Evolutionary conservation across 352 stramenopile genomes (phyloP), one percentile per base, ranked within the genome.

Genomic region (Globisporangium solare): DNA sequence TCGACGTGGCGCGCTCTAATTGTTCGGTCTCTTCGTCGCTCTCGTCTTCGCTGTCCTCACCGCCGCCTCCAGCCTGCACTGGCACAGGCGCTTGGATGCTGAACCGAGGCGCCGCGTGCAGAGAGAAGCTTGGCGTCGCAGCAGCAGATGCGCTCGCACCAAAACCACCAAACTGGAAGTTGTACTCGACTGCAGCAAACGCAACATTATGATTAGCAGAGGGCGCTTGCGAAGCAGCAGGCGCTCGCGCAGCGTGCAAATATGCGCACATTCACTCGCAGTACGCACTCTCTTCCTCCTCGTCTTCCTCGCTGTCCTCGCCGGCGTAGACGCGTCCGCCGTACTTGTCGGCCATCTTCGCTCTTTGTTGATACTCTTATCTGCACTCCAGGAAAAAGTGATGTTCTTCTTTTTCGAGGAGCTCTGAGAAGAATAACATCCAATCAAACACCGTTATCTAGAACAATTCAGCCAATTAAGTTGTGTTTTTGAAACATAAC

Each of bases 271-370:
- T n/a, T 40, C 4, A 35, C 27, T 35, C 27, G 10, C 10, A 35
- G 17, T 35, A 64, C 50, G 51, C 46, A 70, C 55, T 54, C 55
- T 52, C 71, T 69, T 70, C 62, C n/a, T 88, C 76, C 50, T 89
- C 78, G 60, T 91, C 81, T 50, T 89, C 76, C 66, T 91, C 81
- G 62, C 81, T 91, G 70, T 91, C 81, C 67, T 91, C 81, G 45
- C 81, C 81, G 50, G 76, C 78, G 10, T 87, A 72, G 47, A 91
- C 81, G 47, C 81, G 81, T 2, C 81, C 81, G 54, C 78, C 73
- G 50, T 76, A 73, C 40, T 75, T 76, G 66, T 82, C 68, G 20
- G 73, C 54, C 79, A 88, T 89, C n/a, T 4, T 57, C 39, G 45
- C 42, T 47, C 46, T 42, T 27, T 41, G n/a, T 14, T 56, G 35